Evolutionary conservation across 192 early-diverging fungal species (phyloP).

Genomic region (Dispira simplex): DNA sequence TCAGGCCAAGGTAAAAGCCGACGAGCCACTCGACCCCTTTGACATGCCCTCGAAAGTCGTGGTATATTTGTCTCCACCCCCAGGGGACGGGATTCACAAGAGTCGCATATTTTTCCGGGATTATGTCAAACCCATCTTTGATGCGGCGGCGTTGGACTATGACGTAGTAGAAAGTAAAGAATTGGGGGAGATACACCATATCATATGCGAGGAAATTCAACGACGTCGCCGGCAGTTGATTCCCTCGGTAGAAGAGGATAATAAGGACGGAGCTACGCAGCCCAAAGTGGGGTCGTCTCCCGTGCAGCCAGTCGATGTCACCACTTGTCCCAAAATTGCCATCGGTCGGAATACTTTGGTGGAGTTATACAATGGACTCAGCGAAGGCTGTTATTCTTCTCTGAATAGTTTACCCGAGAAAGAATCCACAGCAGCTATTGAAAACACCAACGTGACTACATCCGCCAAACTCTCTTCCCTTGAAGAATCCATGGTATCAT

Average conservation of each 20-base stretch:
- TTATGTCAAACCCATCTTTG: slow-evolving; percentile 29
- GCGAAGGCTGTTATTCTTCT: slow-evolving; percentile 17
- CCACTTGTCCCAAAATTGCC: slow-evolving; percentile 14
- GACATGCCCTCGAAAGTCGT: slow-evolving; percentile 25
- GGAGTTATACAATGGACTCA: slow-evolving; percentile 23
- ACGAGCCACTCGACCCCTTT: slow-evolving; percentile 21
- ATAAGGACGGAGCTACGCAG: background rate
- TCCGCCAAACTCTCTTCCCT: background rate
- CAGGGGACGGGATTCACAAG: slow-evolving; percentile 28
- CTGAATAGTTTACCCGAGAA: background rate
- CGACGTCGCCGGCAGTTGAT: slow-evolving; percentile 14
- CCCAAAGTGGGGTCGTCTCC: background rate
- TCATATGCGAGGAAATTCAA: slow-evolving; percentile 19
- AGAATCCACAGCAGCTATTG: slow-evolving; percentile 10
- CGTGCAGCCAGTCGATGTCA: slow-evolving; percentile 13
- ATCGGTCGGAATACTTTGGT: slow-evolving; percentile 24
- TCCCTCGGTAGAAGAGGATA: background rate
- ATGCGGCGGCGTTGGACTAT: slow-evolving; percentile 26
- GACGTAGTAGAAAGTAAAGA: slow-evolving; percentile 23
- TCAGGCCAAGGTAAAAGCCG: slow-evolving; percentile 19
- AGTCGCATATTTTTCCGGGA: slow-evolving; percentile 25
- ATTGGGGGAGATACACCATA: slow-evolving; percentile 19
- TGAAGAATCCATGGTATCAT: background rate
- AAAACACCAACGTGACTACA: slow-evolving; percentile 11
- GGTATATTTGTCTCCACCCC: slow-evolving; percentile 25